Conservation (phyloP, 2,329 filamentous ascomycete genomes). For the Zasmidium cellare region DNA sequence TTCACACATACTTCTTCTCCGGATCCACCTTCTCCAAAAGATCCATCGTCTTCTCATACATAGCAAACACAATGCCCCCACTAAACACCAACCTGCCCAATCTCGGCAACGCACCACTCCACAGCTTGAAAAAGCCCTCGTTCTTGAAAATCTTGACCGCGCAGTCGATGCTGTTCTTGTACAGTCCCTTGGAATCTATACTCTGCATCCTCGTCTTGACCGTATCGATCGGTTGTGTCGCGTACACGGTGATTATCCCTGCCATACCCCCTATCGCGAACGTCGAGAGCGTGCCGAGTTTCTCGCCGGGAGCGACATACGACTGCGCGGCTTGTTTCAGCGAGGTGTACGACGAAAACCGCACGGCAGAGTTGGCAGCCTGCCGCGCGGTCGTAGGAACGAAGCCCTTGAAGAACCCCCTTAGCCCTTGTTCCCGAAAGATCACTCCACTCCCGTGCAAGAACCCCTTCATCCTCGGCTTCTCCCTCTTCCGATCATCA, state of each 20-base stretch:
- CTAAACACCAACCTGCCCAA: slow-evolving; percentile 83
- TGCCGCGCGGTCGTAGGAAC: slow-evolving; percentile 92
- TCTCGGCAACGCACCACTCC: slow-evolving; percentile 88
- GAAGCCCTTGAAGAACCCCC: slow-evolving; percentile 96
- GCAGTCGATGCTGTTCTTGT: slow-evolving; percentile 86
- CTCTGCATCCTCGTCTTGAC: slow-evolving; percentile 98
- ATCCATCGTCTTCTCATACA: slow-evolving; percentile 97
- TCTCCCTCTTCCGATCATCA: slow-evolving; percentile 84
- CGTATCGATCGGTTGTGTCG: slow-evolving; percentile 76
- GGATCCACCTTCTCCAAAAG: slow-evolving; percentile 78
- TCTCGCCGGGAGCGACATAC: slow-evolving; percentile 92
- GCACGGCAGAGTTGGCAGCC: slow-evolving; percentile 87
- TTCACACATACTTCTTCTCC: slow-evolving; percentile 71
- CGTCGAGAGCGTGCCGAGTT: slow-evolving; percentile 81
- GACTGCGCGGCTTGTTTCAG: slow-evolving; percentile 89
- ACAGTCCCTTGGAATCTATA: slow-evolving; percentile 75
- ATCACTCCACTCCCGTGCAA: slow-evolving; percentile 87
- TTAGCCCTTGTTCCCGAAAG: slow-evolving; percentile 78
- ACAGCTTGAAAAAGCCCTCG: slow-evolving; percentile 86
- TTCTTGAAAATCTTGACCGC: slow-evolving; percentile 80
- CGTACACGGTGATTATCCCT: slow-evolving; percentile 84
- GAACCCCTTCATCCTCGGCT: slow-evolving; percentile 88
- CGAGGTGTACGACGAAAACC: slow-evolving; percentile 92
- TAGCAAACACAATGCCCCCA: slow-evolving; percentile 96
- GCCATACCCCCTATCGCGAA: slow-evolving; percentile 89